Evolutionary conservation across 345 rosid species (phyloP).

Genomic region (Salix viminalis): DNA sequence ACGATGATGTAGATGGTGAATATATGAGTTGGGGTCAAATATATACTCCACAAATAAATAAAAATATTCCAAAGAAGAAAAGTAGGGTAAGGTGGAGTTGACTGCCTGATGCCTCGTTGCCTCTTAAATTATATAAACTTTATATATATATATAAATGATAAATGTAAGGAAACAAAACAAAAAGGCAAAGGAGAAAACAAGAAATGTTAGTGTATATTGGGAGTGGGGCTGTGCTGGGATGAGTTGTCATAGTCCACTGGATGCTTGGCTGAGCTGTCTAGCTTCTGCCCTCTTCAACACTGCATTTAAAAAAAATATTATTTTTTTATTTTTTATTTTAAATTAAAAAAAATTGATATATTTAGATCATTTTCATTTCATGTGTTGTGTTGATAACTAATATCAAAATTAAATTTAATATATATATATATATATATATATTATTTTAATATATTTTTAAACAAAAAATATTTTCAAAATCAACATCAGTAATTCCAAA

Average conservation of each 20-base stretch:
- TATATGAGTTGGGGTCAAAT: not conserved
- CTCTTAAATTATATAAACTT: not conserved
- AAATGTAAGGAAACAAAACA: not conserved
- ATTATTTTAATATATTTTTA: no score
- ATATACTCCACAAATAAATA: not conserved
- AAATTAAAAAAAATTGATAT: no score
- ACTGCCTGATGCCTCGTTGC: not conserved
- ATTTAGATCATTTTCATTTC: no score
- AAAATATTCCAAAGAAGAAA: not conserved
- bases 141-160: no score
- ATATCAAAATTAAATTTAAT: no score
- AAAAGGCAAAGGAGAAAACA: not conserved
- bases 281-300: not conserved
- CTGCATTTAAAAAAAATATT: no score
- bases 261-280: conserved; percentile 23
- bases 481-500: no score
- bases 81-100: not conserved
- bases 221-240: conserved; percentile 10
- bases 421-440: no score
- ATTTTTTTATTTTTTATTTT: not conserved
- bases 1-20: not conserved
- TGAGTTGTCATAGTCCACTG: conserved; percentile 24
- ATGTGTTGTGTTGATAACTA: no score
- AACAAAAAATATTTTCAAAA: no score
- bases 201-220: not conserved